These are phyloP conservation scores for Fraxinus xanthoxyloides DNA, from an alignment of 305 asterid species.

Conservation along the genomic window DNA sequence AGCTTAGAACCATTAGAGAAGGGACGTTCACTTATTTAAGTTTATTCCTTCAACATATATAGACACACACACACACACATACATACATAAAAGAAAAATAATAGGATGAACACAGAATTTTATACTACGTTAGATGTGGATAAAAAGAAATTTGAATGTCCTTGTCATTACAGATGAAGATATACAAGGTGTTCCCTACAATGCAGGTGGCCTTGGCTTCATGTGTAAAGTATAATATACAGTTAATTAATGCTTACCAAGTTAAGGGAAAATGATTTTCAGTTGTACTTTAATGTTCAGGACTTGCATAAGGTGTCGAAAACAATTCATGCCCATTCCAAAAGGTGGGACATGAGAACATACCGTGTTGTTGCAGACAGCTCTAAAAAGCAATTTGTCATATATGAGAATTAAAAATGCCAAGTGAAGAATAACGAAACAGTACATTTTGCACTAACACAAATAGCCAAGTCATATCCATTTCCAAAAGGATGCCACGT, in stretches of 20 bases:
- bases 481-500: background rate
- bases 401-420: background rate
- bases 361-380: background rate
- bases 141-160: background rate
- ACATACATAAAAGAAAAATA: background rate
- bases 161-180: background rate
- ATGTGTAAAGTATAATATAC: background rate
- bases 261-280: background rate
- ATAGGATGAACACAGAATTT: background rate
- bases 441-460: slow-evolving; percentile 1
- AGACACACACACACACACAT: background rate
- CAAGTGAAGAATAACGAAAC: background rate
- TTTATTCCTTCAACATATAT: background rate
- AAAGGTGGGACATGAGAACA: background rate
- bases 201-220: background rate
- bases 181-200: background rate
- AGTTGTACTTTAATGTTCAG: background rate
- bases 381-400: background rate
- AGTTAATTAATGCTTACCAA: background rate
- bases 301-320: background rate
- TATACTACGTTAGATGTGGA: background rate
- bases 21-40: background rate
- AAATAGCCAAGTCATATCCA: background rate
- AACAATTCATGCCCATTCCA: background rate
- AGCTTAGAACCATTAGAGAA: background rate